These are phyloP conservation scores for Physcomitrium patens DNA, from an alignment of 225 moss, liverwort and hornwort species.

Conservation along the genomic window DNA sequence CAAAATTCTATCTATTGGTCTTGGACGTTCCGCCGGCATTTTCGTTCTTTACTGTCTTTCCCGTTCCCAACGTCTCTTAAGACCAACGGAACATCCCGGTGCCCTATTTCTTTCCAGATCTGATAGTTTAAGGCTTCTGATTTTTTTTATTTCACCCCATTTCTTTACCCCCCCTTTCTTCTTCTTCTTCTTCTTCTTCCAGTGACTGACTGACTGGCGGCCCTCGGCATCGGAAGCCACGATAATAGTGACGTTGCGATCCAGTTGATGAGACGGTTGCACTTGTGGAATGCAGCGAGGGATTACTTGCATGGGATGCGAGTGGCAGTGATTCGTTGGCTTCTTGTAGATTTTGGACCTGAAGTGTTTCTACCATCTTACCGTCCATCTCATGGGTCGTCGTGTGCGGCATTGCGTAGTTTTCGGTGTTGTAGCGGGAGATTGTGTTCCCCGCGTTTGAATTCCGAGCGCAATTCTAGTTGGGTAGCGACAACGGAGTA, in stretches of 20 bases:
- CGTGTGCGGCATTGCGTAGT: not conserved
- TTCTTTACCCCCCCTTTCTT: not conserved
- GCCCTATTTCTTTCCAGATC: not conserved
- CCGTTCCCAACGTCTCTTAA: not conserved
- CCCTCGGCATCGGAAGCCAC: constrained; percentile 21
- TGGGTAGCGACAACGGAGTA: not conserved
- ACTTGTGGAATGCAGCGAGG: not conserved
- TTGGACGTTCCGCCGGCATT: too few relatives aligned
- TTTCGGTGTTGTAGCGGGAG: not conserved
- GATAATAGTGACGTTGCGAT: constrained; percentile 37
- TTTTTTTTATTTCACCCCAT: too few relatives aligned
- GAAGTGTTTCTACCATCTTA: too few relatives aligned
- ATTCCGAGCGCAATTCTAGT: constrained; percentile 7
- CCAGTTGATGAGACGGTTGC: constrained; percentile 32
- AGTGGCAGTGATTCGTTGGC: not conserved
- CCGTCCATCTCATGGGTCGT: too few relatives aligned
- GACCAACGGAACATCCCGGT: too few relatives aligned
- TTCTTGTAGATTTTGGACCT: accelerated
- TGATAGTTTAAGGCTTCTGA: too few relatives aligned
- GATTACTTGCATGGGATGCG: not conserved
- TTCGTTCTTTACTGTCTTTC: not conserved
- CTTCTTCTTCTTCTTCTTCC: too few relatives aligned
- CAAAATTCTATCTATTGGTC: constrained; percentile 2
- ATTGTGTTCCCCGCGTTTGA: not conserved
- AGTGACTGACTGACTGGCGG: not conserved